Conservation (phyloP, 2,329 filamentous ascomycete species). For the Rhynchosporium graminicola region DNA sequence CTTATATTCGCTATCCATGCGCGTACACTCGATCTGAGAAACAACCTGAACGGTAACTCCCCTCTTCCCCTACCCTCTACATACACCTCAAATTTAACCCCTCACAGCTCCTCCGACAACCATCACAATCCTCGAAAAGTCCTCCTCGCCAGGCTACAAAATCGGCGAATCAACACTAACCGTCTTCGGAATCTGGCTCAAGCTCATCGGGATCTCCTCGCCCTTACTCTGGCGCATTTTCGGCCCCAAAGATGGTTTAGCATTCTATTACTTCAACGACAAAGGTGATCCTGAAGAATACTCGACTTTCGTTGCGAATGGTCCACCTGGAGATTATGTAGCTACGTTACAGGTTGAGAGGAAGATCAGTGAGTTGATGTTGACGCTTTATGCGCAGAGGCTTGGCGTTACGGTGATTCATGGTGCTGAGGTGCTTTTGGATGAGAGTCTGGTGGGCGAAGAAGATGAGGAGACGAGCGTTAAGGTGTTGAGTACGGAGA, state of each 20-base stretch:
- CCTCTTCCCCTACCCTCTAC: background rate
- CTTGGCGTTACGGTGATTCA: constrained; percentile 35
- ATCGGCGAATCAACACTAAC: constrained; percentile 37
- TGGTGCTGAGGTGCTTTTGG: constrained; percentile 24
- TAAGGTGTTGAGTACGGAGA: constrained; percentile 15
- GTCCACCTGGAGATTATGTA: constrained; percentile 29
- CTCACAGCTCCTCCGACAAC: background rate
- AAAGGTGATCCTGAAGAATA: constrained; percentile 27
- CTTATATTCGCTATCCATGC: constrained; percentile 36
- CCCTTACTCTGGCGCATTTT: constrained; percentile 31
- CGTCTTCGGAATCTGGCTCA: constrained; percentile 31
- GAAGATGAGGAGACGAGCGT: background rate
- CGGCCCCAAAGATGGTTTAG: constrained; percentile 36
- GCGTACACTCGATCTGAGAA: constrained; percentile 21
- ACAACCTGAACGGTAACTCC: constrained; percentile 14
- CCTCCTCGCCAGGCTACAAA: constrained; percentile 31
- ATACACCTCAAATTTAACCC: background rate
- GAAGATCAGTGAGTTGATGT: constrained; percentile 36
- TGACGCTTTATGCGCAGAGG: constrained; percentile 36
- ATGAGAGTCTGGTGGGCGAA: background rate
- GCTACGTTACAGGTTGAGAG: constrained; percentile 35
- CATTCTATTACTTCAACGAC: constrained; percentile 33
- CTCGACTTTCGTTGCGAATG: constrained; percentile 26
- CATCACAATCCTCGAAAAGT: constrained; percentile 32
- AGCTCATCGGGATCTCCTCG: constrained; percentile 27